phyloP scores from a whole-genome alignment of 2,329 filamentous ascomycete species.

The Sphaceloma murrayae region DNA sequence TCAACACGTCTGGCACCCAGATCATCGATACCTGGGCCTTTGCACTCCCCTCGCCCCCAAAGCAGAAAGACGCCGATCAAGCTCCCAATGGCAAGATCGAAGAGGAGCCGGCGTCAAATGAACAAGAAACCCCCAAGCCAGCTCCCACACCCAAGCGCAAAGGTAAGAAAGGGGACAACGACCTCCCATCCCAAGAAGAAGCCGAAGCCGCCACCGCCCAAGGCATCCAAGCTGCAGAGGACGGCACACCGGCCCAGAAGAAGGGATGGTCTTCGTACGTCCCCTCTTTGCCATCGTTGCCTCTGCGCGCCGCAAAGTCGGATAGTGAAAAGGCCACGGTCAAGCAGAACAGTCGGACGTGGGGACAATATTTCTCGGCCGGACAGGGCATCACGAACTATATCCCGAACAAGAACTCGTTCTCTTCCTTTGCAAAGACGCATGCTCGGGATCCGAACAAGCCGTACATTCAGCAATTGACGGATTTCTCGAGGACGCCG shows the following conservation, averaged over 20 bases:
- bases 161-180: slow-evolving; percentile 23
- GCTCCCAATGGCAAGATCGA: slow-evolving; percentile 24
- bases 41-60: slow-evolving; percentile 37
- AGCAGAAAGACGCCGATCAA: slow-evolving; percentile 27
- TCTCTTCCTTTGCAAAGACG: slow-evolving; percentile 34
- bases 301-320: slow-evolving; percentile 21
- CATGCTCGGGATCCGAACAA: slow-evolving; percentile 40
- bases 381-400: slow-evolving; percentile 41
- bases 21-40: slow-evolving; percentile 44
- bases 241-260: slow-evolving; percentile 14
- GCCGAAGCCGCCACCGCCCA: slow-evolving; percentile 26
- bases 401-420: slow-evolving; percentile 35
- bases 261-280: slow-evolving; percentile 19
- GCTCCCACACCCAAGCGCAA: slow-evolving; percentile 19
- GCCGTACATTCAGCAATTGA: slow-evolving; percentile 41
- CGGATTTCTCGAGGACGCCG: slow-evolving; percentile 43
- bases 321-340: slow-evolving; percentile 23
- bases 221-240: slow-evolving; percentile 19
- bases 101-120: slow-evolving; percentile 20
- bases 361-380: slow-evolving; percentile 40
- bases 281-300: slow-evolving; percentile 14
- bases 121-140: slow-evolving; percentile 21
- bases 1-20: slow-evolving; percentile 43
- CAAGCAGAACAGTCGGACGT: slow-evolving; percentile 32
- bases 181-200: slow-evolving; percentile 29